Percentiles rank a stretch among this genome's conserved stretches.
Evolutionary conservation across 495 filamentous ascomycete species (phyloP).

Genomic region (Xylaria venustula): DNA sequence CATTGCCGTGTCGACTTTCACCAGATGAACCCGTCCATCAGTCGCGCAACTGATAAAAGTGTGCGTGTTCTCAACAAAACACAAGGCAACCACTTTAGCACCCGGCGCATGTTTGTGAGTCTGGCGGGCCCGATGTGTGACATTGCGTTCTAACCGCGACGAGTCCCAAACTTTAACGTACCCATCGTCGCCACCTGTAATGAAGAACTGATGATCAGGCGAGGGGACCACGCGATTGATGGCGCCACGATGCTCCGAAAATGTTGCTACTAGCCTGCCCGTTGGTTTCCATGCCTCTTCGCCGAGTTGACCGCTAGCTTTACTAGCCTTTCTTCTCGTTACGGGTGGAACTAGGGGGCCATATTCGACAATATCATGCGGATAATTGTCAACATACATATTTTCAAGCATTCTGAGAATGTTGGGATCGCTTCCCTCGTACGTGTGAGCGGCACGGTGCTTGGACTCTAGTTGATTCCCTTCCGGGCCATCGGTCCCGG

Average conservation of each 20-base stretch:
- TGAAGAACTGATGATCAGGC: slow-evolving; percentile 92
- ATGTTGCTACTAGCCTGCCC: slow-evolving; percentile 79
- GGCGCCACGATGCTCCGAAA: slow-evolving; percentile 80
- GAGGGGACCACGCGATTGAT: slow-evolving; percentile 81
- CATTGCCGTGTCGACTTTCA: slow-evolving; percentile 75
- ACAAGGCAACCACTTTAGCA: slow-evolving; percentile 72
- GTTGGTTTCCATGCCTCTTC: slow-evolving; percentile 76
- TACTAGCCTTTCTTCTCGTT: slow-evolving; percentile 59
- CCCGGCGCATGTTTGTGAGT: slow-evolving; percentile 72
- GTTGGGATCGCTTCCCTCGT: slow-evolving; percentile 84
- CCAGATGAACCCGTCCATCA: slow-evolving; percentile 87
- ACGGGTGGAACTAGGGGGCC: slow-evolving; percentile 79
- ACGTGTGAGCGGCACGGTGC: slow-evolving; percentile 61
- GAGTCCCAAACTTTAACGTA: slow-evolving; percentile 94
- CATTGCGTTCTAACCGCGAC: slow-evolving; percentile 80
- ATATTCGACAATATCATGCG: slow-evolving; percentile 72
- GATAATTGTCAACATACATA: slow-evolving; percentile 88
- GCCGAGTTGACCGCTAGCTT: slow-evolving; percentile 41
- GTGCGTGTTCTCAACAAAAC: slow-evolving; percentile 92
- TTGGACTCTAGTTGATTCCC: slow-evolving; percentile 31
- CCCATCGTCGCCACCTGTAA: slow-evolving; percentile 90
- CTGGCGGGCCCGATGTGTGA: slow-evolving; percentile 83
- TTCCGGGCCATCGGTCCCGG: slow-evolving; percentile 26
- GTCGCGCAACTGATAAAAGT: slow-evolving; percentile 85
- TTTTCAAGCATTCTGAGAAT: slow-evolving; percentile 83